Evolutionary conservation across 331 rosid genomes (phyloP).

Genomic region (Malus hybrid): DNA sequence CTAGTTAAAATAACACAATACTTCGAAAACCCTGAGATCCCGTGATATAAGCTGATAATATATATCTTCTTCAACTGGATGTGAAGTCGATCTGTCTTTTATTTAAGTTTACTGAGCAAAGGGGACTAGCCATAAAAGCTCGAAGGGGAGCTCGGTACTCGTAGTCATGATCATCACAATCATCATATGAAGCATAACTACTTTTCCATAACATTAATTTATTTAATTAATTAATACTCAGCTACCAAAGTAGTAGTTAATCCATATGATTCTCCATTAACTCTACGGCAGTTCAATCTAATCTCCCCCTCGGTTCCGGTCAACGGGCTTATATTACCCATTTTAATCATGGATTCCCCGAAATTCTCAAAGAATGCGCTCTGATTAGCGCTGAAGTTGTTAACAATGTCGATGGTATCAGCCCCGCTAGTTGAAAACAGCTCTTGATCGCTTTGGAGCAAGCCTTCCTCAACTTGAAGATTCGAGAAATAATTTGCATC

Average conservation of each 20-base stretch:
- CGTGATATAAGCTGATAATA: neutral
- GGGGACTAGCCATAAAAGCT: neutral
- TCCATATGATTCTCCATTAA: slow-evolving; percentile 5
- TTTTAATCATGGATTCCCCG: slow-evolving; percentile 15
- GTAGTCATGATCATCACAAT: neutral
- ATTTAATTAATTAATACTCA: neutral
- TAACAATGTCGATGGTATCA: neutral
- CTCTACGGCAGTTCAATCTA: slow-evolving; percentile 14
- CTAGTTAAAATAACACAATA: too few relatives aligned
- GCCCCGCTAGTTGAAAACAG: slow-evolving; percentile 1
- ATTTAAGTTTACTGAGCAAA: neutral
- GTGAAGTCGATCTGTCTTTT: neutral
- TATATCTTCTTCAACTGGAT: neutral
- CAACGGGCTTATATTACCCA: slow-evolving; percentile 23
- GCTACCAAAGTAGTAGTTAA: neutral
- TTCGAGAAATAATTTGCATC: slow-evolving; percentile 17
- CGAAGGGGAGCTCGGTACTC: neutral
- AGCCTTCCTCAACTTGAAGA: slow-evolving; percentile 7
- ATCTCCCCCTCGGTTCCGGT: slow-evolving; percentile 17
- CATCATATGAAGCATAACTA: neutral
- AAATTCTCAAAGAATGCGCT: slow-evolving; percentile 16
- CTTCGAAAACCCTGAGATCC: too few relatives aligned
- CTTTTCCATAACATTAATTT: neutral
- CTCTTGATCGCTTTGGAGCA: slow-evolving; percentile 20
- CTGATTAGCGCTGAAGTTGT: neutral